A percentile compares a stretch with the other conserved stretches of the same genome.
Conservation (phyloP, 179 eudicot genomes). For the Camellia oleifera region DNA sequence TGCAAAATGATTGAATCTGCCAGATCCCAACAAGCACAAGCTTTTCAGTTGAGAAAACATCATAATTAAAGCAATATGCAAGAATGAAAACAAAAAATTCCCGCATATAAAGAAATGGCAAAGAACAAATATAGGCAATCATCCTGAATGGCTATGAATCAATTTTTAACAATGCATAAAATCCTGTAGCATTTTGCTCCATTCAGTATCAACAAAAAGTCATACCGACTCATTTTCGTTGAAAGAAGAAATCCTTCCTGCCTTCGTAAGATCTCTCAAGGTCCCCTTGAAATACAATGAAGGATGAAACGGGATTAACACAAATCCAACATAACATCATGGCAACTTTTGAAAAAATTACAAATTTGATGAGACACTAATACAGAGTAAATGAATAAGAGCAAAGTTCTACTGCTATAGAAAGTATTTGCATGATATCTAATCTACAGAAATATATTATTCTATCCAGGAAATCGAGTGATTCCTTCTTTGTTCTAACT, state of each 20-base stretch:
- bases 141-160: not conserved
- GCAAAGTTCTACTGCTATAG: no score
- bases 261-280: conserved; percentile 45
- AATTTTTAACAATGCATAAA: not conserved
- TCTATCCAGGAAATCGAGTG: no score
- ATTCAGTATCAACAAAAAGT: not conserved
- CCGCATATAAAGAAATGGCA: not conserved
- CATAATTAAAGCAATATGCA: not conserved
- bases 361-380: no score
- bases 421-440: no score
- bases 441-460: no score
- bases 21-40: not conserved
- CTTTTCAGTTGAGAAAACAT: not conserved
- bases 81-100: not conserved
- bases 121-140: not conserved
- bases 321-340: not conserved
- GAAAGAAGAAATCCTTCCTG: conserved; percentile 31
- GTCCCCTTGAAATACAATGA: conserved; percentile 33
- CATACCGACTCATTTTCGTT: conserved; percentile 34
- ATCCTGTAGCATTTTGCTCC: not conserved
- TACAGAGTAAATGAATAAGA: no score
- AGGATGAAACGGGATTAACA: not conserved
- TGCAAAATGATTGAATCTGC: conserved; percentile 11
- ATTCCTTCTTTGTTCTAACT: no score
- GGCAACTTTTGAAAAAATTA: not conserved